Base-by-base conservation (phyloP, 257 asterid genomes). In the Forsythia suspensa region DNA sequence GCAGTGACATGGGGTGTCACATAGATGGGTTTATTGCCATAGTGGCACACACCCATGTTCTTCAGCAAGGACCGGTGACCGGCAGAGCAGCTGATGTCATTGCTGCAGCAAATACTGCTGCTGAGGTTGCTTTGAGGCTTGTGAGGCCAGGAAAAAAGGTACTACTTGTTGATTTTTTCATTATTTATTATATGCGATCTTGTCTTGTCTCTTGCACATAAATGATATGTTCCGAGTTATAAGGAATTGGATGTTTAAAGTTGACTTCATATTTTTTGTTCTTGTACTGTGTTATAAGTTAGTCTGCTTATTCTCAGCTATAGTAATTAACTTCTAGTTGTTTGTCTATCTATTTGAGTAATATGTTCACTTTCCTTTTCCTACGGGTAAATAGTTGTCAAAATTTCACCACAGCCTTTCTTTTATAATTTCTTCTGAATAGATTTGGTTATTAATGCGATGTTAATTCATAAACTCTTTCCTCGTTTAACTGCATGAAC, bases 1-100 rank as follows among this genome's bases (percentile, higher is more conserved):
- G 83, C 94, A 94, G 98, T 79, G 98, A 95, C 84, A 87, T 93
- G 95, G 98, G 98, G 68, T 95, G 98, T 84, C 98, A 95, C 83
- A 91, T 95, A 57, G 98, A 95, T 93, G 98, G 98, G 4, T 95
- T 93, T 83, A 95, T 95, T 73, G 92, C 98, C 52, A 95, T 93
- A 21, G 95, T 91, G 85, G 98, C 93, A 8, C 98, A 95, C 76
- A 92, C 97, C 68, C 97, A 92, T 84, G 91, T 91, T 2, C 85
- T 95, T 74, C 94, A 90, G 76, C 89, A 90, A 75, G 98, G 96
- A 8, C 96, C 98, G 4, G 89, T 95, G 40, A 91, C 94, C 8
- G 98, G 98, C 78, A 89, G 90, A 75, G 93, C 92, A 73, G 98
- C 98, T 80, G 98, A 94, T 86, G 98, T 94, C 65, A 88, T 94